These are phyloP conservation scores for Calonectria pauciramosa DNA, from an alignment of 2,329 filamentous ascomycete genomes.

Conservation along the genomic window DNA sequence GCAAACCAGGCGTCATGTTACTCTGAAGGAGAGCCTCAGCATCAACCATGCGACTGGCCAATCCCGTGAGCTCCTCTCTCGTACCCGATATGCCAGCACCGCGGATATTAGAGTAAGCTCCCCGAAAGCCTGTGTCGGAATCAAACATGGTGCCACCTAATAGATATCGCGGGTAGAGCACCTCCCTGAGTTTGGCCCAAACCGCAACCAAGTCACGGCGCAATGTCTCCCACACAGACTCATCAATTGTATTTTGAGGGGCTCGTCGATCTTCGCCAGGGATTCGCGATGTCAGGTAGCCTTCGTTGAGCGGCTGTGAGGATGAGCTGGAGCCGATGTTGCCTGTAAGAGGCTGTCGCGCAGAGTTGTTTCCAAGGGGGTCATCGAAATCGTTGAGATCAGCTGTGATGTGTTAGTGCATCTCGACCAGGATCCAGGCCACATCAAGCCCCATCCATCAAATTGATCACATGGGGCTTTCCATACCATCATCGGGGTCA, in stretches of 20 bases:
- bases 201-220: slow-evolving; percentile 91
- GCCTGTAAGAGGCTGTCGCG: slow-evolving; percentile 85
- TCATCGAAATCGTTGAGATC: slow-evolving; percentile 95
- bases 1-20: slow-evolving; percentile 88
- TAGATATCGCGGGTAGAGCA: slow-evolving; percentile 95
- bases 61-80: slow-evolving; percentile 71
- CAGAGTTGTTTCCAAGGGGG: slow-evolving; percentile 77
- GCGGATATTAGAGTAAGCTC: slow-evolving; percentile 73
- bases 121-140: slow-evolving; percentile 65
- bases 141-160: slow-evolving; percentile 79
- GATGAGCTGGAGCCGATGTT: slow-evolving; percentile 79
- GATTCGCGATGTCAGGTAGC: slow-evolving; percentile 89
- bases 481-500: slow-evolving; percentile 82
- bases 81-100: slow-evolving; percentile 71
- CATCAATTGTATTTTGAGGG: slow-evolving; percentile 93
- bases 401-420: slow-evolving; percentile 62
- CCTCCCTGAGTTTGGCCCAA: slow-evolving; percentile 98
- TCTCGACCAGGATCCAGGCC: background rate
- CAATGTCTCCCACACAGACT: slow-evolving; percentile 97
- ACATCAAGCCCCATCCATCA: background rate
- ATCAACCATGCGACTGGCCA: slow-evolving; percentile 74
- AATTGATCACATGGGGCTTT: background rate
- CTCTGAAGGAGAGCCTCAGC: slow-evolving; percentile 73
- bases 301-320: slow-evolving; percentile 74
- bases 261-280: slow-evolving; percentile 93